Evolutionary conservation across 768 basidiomycete species (phyloP).

Genomic region (Holtermannia corniformis): DNA sequence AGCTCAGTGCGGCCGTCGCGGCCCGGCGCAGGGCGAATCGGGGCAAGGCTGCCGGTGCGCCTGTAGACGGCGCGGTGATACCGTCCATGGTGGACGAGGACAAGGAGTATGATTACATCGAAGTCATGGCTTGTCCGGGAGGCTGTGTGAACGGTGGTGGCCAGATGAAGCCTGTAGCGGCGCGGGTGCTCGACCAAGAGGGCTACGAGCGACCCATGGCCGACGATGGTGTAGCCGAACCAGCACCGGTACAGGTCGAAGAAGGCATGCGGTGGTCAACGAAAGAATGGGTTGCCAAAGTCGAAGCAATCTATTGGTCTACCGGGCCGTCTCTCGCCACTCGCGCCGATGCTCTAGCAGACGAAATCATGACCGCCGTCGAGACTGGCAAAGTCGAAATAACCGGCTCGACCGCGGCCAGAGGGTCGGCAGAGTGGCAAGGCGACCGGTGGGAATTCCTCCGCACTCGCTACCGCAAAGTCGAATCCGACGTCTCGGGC

Average conservation of each 20-base stretch:
- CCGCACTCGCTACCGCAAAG: slow-evolving; percentile 72
- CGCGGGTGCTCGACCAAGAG: slow-evolving; percentile 50
- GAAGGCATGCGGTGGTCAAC: slow-evolving; percentile 66
- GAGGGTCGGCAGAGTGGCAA: not conserved
- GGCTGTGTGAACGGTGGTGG: slow-evolving; percentile 98
- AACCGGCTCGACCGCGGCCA: not conserved
- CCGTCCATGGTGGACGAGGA: slow-evolving; percentile 19
- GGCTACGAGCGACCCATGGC: slow-evolving; percentile 59
- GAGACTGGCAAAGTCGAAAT: slow-evolving; percentile 1
- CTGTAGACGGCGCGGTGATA: not conserved
- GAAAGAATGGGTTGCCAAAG: slow-evolving; percentile 68
- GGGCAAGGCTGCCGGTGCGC: not conserved
- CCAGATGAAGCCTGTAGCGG: slow-evolving; percentile 48
- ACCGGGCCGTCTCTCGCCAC: slow-evolving; percentile 43
- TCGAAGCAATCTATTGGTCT: slow-evolving; percentile 76
- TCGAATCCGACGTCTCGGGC: slow-evolving; percentile 62
- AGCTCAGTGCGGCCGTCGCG: slow-evolving; percentile 32
- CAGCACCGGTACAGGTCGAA: slow-evolving; percentile 29
- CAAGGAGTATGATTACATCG: slow-evolving; percentile 37
- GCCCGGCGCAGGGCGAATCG: slow-evolving; percentile 30
- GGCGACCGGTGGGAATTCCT: slow-evolving; percentile 48
- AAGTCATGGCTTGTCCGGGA: slow-evolving; percentile 91
- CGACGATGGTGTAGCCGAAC: slow-evolving; percentile 47
- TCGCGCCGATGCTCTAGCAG: slow-evolving; percentile 4
- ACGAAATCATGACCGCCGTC: not conserved